Percentiles rank a stretch among this genome's conserved stretches.
Conservation (phyloP, 768 basidiomycete genomes). For the Sistotremastrum niveocremeum region DNA sequence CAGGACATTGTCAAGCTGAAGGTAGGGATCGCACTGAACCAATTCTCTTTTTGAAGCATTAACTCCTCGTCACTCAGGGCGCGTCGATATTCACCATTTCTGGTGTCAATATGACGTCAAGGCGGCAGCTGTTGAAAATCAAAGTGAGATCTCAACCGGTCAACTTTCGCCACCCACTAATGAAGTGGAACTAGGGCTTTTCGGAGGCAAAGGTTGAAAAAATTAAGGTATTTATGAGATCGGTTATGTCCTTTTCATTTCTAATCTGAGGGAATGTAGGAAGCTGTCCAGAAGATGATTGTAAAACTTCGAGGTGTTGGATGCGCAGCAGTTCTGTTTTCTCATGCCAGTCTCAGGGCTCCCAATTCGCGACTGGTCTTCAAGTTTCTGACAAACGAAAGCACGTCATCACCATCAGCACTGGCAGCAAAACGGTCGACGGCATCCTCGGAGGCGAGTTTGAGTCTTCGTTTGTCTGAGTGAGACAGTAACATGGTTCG, state of each 20-base stretch:
- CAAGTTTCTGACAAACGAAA: conserved; percentile 83
- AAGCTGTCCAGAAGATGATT: conserved; percentile 79
- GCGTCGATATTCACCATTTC: conserved; percentile 77
- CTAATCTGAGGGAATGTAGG: conserved; percentile 29
- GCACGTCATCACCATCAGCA: conserved; percentile 72
- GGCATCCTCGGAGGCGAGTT: conserved; percentile 68
- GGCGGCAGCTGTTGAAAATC: conserved; percentile 83
- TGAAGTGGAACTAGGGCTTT: conserved; percentile 50
- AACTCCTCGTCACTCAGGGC: conserved; percentile 26
- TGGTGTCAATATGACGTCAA: conserved; percentile 84
- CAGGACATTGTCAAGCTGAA: conserved; percentile 94
- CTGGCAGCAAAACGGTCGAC: conserved; percentile 88
- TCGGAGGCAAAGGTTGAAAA: conserved; percentile 98
- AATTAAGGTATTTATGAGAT: conserved; percentile 48
- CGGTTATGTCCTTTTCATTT: neutral
- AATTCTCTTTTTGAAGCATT: conserved; percentile 4
- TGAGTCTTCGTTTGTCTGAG: neutral
- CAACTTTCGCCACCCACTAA: neutral
- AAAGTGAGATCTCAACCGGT: conserved; percentile 40
- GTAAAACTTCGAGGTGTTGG: conserved; percentile 24
- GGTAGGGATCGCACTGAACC: conserved; percentile 20
- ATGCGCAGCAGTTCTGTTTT: neutral
- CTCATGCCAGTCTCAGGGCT: conserved; percentile 39
- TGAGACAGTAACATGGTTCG: neutral
- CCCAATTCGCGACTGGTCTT: conserved; percentile 82